Evolutionary conservation across 768 basidiomycete genomes (phyloP).

Genomic region (Phallus indusiatus): DNA sequence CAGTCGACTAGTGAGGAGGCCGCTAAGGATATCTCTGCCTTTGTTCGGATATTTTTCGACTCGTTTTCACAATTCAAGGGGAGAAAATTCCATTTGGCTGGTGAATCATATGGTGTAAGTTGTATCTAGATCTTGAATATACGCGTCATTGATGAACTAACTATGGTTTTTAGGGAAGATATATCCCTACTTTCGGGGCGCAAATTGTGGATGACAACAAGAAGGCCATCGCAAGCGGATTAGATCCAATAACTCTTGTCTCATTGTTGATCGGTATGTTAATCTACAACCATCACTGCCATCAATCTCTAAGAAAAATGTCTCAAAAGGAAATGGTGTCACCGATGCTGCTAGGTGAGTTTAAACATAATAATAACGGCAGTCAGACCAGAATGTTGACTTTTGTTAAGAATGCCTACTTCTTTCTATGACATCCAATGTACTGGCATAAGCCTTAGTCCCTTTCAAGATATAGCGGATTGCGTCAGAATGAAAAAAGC

Average conservation of each 20-base stretch:
- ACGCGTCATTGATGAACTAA: neutral
- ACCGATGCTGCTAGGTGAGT: slow-evolving; percentile 22
- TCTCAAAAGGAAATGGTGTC: slow-evolving; percentile 29
- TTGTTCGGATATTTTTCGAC: slow-evolving; percentile 66
- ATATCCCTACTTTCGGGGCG: slow-evolving; percentile 41
- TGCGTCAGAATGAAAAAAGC: slow-evolving; percentile 30
- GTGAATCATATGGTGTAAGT: slow-evolving; percentile 45
- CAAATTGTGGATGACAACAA: slow-evolving; percentile 41
- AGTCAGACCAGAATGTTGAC: slow-evolving; percentile 13
- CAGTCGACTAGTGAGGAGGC: slow-evolving; percentile 50
- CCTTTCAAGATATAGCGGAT: slow-evolving; percentile 34
- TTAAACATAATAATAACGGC: neutral
- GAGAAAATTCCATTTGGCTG: slow-evolving; percentile 52
- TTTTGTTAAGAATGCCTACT: slow-evolving; percentile 22
- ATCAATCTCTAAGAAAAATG: neutral
- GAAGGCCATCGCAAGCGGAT: slow-evolving; percentile 30
- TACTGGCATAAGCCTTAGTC: slow-evolving; percentile 38
- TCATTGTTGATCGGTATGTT: slow-evolving; percentile 36
- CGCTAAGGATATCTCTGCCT: slow-evolving; percentile 60
- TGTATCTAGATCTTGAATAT: neutral
- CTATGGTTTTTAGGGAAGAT: slow-evolving; percentile 33
- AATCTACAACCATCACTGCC: slow-evolving; percentile 3
- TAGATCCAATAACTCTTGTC: slow-evolving; percentile 39
- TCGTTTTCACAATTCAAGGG: slow-evolving; percentile 65
- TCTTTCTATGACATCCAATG: slow-evolving; percentile 50